Conservation (phyloP, 495 filamentous ascomycete species). For the Delitschia confertaspora region DNA sequence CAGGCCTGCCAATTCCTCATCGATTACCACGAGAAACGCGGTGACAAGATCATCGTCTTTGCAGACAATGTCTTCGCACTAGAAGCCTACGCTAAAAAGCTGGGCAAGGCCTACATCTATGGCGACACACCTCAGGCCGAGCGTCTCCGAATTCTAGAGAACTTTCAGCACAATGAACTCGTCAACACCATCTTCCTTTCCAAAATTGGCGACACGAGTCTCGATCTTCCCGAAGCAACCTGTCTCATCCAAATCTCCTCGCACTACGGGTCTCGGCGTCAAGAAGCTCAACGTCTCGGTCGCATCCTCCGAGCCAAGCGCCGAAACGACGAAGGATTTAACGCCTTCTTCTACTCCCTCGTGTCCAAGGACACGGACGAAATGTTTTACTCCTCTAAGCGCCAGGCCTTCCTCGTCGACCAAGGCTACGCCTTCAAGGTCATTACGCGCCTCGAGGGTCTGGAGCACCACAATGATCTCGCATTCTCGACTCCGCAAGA, state of each 20-base stretch:
- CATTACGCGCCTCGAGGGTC: constrained; percentile 89
- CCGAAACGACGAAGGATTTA: constrained; percentile 96
- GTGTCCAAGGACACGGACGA: constrained; percentile 96
- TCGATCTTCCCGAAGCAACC: constrained; percentile 93
- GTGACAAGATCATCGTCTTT: constrained; percentile 98
- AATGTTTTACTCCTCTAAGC: constrained; percentile 96
- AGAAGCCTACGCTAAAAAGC: constrained; percentile 70
- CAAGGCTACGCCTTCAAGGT: constrained; percentile 99
- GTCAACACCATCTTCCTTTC: constrained; percentile 96
- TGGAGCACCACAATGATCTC: constrained; percentile 72
- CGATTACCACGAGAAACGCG: constrained; percentile 90
- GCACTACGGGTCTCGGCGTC: constrained; percentile 93
- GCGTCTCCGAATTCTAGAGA: constrained; percentile 81
- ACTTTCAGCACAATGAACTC: constrained; percentile 89
- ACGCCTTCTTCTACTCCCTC: constrained; percentile 97
- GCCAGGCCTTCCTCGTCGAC: constrained; percentile 96
- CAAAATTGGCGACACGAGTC: constrained; percentile 95
- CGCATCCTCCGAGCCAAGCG: constrained; percentile 94
- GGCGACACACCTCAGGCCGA: constrained; percentile 81
- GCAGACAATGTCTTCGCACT: constrained; percentile 97
- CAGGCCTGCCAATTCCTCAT: constrained; percentile 96
- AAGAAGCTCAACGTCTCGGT: constrained; percentile 91
- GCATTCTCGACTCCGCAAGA: constrained; percentile 73
- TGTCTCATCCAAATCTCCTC: constrained; percentile 98
- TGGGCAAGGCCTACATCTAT: constrained; percentile 88